phyloP scores from a whole-genome alignment of 768 basidiomycete genomes.

The Amanita thiersii region DNA sequence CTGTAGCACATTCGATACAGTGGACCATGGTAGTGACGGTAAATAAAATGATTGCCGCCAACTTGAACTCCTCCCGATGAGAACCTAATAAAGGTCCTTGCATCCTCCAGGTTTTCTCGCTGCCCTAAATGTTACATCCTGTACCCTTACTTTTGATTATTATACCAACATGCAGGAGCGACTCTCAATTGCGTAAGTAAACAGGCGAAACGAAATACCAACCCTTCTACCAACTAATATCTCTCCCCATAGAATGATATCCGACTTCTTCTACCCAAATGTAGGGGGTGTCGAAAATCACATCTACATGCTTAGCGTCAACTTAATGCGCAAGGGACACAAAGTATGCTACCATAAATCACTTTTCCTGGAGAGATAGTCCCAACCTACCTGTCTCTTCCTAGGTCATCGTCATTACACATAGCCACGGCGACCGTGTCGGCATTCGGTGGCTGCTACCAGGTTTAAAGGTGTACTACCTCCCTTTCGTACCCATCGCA shows the following conservation, averaged over 20 bases:
- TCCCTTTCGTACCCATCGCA: slow-evolving; percentile 83
- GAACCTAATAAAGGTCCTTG: too few relatives aligned
- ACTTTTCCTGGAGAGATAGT: not conserved
- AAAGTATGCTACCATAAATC: slow-evolving; percentile 39
- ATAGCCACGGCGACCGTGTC: slow-evolving; percentile 81
- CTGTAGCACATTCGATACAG: too few relatives aligned
- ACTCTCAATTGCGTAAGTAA: slow-evolving; percentile 18
- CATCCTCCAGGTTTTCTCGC: too few relatives aligned
- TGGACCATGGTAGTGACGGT: too few relatives aligned
- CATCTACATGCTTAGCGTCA: slow-evolving; percentile 86
- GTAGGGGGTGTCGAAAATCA: slow-evolving; percentile 97
- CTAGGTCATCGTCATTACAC: slow-evolving; percentile 92
- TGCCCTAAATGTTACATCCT: too few relatives aligned
- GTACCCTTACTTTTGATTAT: too few relatives aligned
- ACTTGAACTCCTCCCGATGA: too few relatives aligned
- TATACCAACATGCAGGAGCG: slow-evolving; percentile 7
- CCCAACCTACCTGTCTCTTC: slow-evolving; percentile 2
- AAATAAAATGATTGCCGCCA: too few relatives aligned
- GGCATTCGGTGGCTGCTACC: slow-evolving; percentile 88
- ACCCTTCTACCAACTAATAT: not conserved
- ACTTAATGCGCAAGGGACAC: slow-evolving; percentile 77
- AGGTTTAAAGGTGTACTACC: slow-evolving; percentile 87
- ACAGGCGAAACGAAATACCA: not conserved
- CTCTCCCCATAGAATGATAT: slow-evolving; percentile 64
- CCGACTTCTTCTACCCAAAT: slow-evolving; percentile 92